Base-by-base conservation (phyloP, 2,329 filamentous ascomycete genomes). In the Colletotrichum camelliae region DNA sequence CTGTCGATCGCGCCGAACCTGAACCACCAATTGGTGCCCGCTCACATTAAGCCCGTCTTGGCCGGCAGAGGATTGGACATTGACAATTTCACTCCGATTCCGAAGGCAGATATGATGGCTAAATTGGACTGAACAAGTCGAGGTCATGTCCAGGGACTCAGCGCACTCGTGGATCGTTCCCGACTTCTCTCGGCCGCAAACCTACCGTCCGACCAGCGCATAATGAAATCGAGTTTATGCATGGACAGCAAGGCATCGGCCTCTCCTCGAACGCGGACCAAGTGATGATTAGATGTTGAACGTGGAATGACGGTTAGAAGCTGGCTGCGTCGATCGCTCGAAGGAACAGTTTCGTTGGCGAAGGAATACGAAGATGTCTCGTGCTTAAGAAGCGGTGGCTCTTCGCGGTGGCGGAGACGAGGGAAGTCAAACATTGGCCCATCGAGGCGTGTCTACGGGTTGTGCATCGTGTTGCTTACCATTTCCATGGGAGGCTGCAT, bases 101-200 rank as follows among this genome's bases (percentile, higher is more conserved):
- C 94, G 82, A 98, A 96, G 89, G 94, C 97, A 82, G 95, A 98
- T 85, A 98, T 99, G 97, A 95, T 98, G 88, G 97, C 97, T 75
- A 95, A 96, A 86, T 90, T 99, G 86, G 97, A 99, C 88, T 99
- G 94, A 96, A 86, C 81, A 80, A 80, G 80, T 80, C 80, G 77
- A 81, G 80, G 81, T 81, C 81, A 80, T 79, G 79, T 78, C 71
- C 76, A 81, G 79, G 80, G 81, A 81, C 78, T 75, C 66, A 67
- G 58, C 61, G 65, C 72, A 74, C 67, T 75, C 31, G 31, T 76
- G 74, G 74, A 80, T 78, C 55, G 61, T 75, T 37, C 72, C 65
- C 65, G 66, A 76, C 71, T 62, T 62, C 61, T 75, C 60, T 76
- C 72, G 71, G 43, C 71, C 60, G 65, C 71, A 70, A 67, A 43